These are phyloP conservation scores for Backusella australiensis DNA, from an alignment of 192 early-diverging fungal species.

Conservation along the genomic window DNA sequence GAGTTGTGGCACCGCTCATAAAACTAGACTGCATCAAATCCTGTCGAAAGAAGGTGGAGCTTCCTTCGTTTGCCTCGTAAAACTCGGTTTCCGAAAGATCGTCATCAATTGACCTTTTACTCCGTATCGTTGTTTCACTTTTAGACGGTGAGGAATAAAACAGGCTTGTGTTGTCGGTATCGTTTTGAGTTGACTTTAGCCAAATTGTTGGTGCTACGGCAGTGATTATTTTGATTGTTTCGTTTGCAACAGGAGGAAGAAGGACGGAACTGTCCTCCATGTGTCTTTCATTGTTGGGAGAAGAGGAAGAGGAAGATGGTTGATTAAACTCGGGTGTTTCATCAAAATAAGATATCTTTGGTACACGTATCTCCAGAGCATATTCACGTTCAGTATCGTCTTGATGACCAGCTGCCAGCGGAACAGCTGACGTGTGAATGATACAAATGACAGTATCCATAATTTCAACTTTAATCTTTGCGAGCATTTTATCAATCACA, in stretches of 20 bases:
- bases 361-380: conserved; percentile 49
- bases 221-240: conserved; percentile 51
- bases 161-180: neutral
- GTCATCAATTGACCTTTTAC: neutral
- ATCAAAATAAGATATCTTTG: conserved; percentile 53
- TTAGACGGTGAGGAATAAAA: conserved; percentile 8
- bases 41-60: neutral
- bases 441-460: conserved; percentile 51
- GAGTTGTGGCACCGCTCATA: conserved; percentile 26
- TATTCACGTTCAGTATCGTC: conserved; percentile 35
- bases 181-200: conserved; percentile 32
- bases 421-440: conserved; percentile 42
- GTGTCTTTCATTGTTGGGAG: neutral
- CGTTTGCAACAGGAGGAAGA: conserved; percentile 31
- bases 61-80: conserved; percentile 34
- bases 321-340: conserved; percentile 53
- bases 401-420: conserved; percentile 16
- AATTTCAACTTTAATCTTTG: conserved; percentile 71
- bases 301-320: neutral
- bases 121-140: conserved; percentile 16
- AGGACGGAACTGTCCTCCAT: conserved; percentile 34
- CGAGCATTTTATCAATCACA: conserved; percentile 84
- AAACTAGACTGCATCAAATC: conserved; percentile 6
- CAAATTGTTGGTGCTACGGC: conserved; percentile 50
- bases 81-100: conserved; percentile 41